Conservation (phyloP, 2,329 filamentous ascomycete genomes). For the Fusarium anthophilum region DNA sequence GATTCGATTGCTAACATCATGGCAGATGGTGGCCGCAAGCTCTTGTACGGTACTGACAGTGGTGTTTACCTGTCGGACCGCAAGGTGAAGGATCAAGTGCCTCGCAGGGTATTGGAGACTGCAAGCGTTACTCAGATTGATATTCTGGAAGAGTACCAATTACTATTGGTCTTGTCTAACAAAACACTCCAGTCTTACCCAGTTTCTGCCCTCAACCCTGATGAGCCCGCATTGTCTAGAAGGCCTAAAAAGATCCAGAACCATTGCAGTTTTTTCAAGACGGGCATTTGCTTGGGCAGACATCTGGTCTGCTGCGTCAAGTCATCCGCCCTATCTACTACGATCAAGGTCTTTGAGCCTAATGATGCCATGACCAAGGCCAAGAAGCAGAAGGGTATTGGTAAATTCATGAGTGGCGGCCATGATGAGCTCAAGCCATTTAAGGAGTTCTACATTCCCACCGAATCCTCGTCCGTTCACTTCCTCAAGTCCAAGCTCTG, state of each 20-base stretch:
- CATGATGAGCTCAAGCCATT: slow-evolving; percentile 96
- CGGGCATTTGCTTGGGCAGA: slow-evolving; percentile 91
- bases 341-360: slow-evolving; percentile 99
- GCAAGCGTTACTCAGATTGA: slow-evolving; percentile 94
- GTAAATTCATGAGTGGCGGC: slow-evolving; percentile 92
- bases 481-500: slow-evolving; percentile 97
- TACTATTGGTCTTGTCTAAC: slow-evolving; percentile 90
- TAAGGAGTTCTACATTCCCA: slow-evolving; percentile 99
- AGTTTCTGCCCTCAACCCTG: slow-evolving; percentile 84
- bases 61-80: slow-evolving; percentile 94
- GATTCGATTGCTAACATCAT: slow-evolving; percentile 26
- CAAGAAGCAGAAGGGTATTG: slow-evolving; percentile 94
- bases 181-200: slow-evolving; percentile 93
- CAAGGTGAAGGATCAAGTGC: slow-evolving; percentile 83
- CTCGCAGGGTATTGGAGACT: slow-evolving; percentile 85
- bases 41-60: slow-evolving; percentile 93
- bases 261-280: slow-evolving; percentile 98
- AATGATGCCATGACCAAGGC: slow-evolving; percentile 94
- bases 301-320: slow-evolving; percentile 98
- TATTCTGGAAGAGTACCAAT: slow-evolving; percentile 92
- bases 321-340: slow-evolving; percentile 90
- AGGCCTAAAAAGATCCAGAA: slow-evolving; percentile 95
- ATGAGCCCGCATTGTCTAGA: slow-evolving; percentile 82
- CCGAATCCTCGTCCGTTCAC: slow-evolving; percentile 97
- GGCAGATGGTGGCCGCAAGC: slow-evolving; percentile 89